Evolutionary conservation across 2,329 filamentous ascomycete species (phyloP), one percentile per base, ranked within the genome.

Genomic region (Aspergillus sp.): DNA sequence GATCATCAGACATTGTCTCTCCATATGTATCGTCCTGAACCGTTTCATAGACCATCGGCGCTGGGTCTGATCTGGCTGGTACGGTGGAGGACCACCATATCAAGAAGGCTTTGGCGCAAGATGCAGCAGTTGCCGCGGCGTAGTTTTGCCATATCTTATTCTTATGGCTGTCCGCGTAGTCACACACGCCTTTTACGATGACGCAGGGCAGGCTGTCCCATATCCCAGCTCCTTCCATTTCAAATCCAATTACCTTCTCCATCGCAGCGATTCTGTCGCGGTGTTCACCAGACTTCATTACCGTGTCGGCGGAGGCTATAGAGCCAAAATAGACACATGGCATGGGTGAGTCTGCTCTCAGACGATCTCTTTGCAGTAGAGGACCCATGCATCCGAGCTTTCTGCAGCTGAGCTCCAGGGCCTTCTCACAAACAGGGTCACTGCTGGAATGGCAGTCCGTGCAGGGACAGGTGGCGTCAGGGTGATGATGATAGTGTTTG

Each of bases 101-200:
- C 26, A 30, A 4, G 3, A 57, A 24, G 3, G 55, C 43, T 43
- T 53, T 57, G 9, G 43, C 48, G 15, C 32, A 38, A 4, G 43
- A 18, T 5, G 55, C 55, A 1, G 30, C 55, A 26, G 36, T 38
- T 3, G 50, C 55, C 24, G 62, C 58, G 4, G 62, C 61, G 49
- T 60, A 64, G 15, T 50, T 39, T 18, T 62, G 61, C 62, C 61
- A 63, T 2, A n/a, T 12, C 15, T 64, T 60, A 30, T 57, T 62
- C 50, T 64, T 63, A 22, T 63, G 62, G 13, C 56, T 55, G 45
- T 64, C 61, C 11, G 61, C 61, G 49, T 64, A 64, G 44, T 62
- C 61, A 26, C 53, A 62, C 5, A 59, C 56, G 2, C 62, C 60
- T 32, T 53, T 53, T 12, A 57, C 53, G 6, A 57, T 39, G 2